Conservation (phyloP, 75 land plant genomes). For the Selaginella tamariscina region DNA sequence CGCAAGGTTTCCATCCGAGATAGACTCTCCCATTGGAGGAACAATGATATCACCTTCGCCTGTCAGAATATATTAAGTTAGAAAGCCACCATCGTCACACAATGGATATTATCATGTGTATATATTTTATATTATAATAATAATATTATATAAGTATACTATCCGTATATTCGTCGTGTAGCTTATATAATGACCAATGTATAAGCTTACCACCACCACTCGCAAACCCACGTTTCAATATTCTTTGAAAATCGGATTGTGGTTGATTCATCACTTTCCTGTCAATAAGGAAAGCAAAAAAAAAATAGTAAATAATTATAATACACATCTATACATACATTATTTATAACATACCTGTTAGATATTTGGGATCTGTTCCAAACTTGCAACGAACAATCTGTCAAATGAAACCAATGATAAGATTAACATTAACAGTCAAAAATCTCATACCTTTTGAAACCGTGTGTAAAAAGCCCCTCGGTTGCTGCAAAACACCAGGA, state of each 20-base stretch:
- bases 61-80: not conserved
- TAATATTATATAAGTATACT: too few relatives aligned
- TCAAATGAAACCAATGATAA: not conserved
- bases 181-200: too few relatives aligned
- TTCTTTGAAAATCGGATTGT: not conserved
- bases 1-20: conserved; percentile 72
- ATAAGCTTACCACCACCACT: not conserved
- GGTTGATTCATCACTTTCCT: not conserved
- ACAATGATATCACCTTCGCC: conserved; percentile 59
- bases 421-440: not conserved
- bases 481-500: not conserved
- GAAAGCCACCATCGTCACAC: not conserved
- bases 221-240: not conserved
- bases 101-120: not conserved
- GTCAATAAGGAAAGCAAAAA: not conserved
- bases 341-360: too few relatives aligned
- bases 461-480: not conserved
- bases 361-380: not conserved
- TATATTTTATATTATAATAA: too few relatives aligned
- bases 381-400: not conserved
- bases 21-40: conserved; percentile 89
- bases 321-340: too few relatives aligned
- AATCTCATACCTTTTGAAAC: not conserved
- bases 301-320: not conserved
- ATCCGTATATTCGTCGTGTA: too few relatives aligned